Evolutionary conservation across 306 rosid genomes (phyloP).

Genomic region (Lathyrus aphaca): DNA sequence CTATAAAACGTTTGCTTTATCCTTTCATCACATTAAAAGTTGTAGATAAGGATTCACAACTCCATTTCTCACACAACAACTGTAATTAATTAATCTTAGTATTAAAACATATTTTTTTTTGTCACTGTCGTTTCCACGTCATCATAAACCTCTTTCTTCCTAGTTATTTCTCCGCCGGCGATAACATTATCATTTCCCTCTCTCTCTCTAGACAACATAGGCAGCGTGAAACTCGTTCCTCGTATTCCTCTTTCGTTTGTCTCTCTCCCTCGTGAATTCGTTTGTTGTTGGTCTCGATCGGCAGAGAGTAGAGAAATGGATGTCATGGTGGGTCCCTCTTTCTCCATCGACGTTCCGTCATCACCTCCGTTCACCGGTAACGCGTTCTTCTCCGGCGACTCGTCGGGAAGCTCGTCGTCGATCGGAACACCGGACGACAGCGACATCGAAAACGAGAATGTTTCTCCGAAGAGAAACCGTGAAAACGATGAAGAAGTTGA

Average conservation of each 20-base stretch:
- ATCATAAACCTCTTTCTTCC: slow-evolving; percentile 37
- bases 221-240: slow-evolving; percentile 3
- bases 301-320: slow-evolving; percentile 60
- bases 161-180: slow-evolving; percentile 39
- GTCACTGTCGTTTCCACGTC: slow-evolving; percentile 49
- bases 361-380: slow-evolving; percentile 24
- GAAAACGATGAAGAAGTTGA: slow-evolving; percentile 46
- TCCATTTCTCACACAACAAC: not conserved
- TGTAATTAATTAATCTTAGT: not conserved
- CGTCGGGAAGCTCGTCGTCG: slow-evolving; percentile 61
- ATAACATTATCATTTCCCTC: not conserved
- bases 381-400: slow-evolving; percentile 33
- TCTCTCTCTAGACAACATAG: not conserved
- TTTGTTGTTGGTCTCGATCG: not conserved
- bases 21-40: slow-evolving; percentile 3
- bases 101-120: slow-evolving; percentile 6
- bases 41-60: slow-evolving; percentile 22
- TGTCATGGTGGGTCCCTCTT: slow-evolving; percentile 56
- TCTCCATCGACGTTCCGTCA: slow-evolving; percentile 52
- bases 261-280: not conserved
- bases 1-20: slow-evolving; percentile 1
- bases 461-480: slow-evolving; percentile 13
- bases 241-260: not conserved
- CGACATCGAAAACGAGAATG: slow-evolving; percentile 30
- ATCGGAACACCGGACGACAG: slow-evolving; percentile 77